Evolutionary conservation across 495 filamentous ascomycete genomes (phyloP), one percentile per base, ranked within the genome.

Genomic region (Penicillium desertorum): DNA sequence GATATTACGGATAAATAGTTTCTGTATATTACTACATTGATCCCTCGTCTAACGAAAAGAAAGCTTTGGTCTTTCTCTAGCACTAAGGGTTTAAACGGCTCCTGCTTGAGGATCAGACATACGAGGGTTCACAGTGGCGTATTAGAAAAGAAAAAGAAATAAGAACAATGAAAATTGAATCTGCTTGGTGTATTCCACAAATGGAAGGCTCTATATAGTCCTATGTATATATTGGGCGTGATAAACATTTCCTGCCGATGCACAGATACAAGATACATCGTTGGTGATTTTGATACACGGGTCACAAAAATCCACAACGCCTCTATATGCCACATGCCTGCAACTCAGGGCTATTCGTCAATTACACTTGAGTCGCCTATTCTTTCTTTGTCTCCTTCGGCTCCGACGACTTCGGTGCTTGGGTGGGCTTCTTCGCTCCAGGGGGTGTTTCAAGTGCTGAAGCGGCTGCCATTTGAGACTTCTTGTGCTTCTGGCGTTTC

Each of bases 401-500:
- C 37, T 54, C 37, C 23, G 27, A 11, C 6, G 51, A 5, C 23
- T 30, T 20, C 14, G 50, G 22, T n/a, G 19, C 22, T 12, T 43
- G 25, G 9, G 23, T 6, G 1, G 25, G 49, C 32, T 27, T 47
- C 3, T 37, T 23, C 7, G 7, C 45, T 8, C 17, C 45, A 19
- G 45, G 4, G 19, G 34, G 16, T 5, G 16, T 29, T 25, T 62
- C 62, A 17, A 51, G 54, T 17, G 49, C 55, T 37, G 63, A n/a
- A 39, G 62, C 43, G 23, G 61, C 44, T 25, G 66, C 57, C 30
- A 62, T 61, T 46, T 71, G 69, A 0, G 76, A 71, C 43, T 75
- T 71, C 45, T 56, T 67, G 61, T 74, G 74, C 74, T 96, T 96
- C 42, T 73, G 81, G 45, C 88, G 79, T 80, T 98, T 98, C 71